Evolutionary conservation across 495 filamentous ascomycete genomes (phyloP).

Genomic region (Echria macrotheca): DNA sequence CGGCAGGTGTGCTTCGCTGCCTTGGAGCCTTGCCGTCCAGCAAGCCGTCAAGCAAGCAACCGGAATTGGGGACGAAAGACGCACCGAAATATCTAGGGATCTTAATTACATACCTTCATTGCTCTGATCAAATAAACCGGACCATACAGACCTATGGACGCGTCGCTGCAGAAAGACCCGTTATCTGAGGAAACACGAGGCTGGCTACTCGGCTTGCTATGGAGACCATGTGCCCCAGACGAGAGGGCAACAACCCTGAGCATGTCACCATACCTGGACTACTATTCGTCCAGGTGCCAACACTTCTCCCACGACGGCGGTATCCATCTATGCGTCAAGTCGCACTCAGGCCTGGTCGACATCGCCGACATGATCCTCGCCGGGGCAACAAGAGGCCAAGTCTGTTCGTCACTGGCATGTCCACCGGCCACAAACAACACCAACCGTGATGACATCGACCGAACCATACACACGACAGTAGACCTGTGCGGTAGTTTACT

Average conservation of each 20-base stretch:
- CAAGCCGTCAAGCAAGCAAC: neutral
- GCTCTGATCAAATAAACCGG: too few relatives aligned
- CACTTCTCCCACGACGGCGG: neutral
- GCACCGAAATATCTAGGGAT: too few relatives aligned
- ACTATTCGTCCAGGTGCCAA: slow-evolving; percentile 9
- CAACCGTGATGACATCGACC: neutral
- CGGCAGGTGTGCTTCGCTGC: neutral
- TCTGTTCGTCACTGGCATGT: neutral
- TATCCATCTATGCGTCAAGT: slow-evolving; percentile 2
- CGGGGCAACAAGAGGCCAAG: neutral
- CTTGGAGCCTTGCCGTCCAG: neutral
- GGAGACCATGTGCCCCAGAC: neutral
- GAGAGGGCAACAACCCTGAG: neutral
- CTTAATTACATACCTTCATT: too few relatives aligned
- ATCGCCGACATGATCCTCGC: neutral
- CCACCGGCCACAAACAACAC: too few relatives aligned
- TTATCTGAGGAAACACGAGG: neutral
- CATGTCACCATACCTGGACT: slow-evolving; percentile 2
- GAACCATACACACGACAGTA: neutral
- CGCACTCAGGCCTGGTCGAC: slow-evolving; percentile 5
- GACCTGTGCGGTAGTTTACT: slow-evolving; percentile 10
- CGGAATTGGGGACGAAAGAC: too few relatives aligned
- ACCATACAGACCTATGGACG: neutral
- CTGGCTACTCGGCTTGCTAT: slow-evolving; percentile 1
- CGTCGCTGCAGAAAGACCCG: slow-evolving; percentile 7